Conservation (phyloP, 352 stramenopile species). For the Pseudoperonospora humuli region DNA sequence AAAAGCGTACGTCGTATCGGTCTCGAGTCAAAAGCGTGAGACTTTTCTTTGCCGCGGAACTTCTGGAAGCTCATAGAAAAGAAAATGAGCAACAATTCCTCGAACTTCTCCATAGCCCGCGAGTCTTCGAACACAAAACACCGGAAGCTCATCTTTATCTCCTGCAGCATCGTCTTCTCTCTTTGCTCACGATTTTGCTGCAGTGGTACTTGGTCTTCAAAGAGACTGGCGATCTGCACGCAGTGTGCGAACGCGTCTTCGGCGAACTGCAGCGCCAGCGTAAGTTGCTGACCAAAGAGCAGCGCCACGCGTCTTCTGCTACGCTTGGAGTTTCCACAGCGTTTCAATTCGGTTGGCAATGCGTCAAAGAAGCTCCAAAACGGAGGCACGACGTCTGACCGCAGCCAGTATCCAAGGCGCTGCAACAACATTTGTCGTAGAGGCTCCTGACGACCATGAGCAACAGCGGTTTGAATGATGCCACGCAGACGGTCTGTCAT, state of each 20-base stretch:
- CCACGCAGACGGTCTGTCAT: constrained; percentile 18
- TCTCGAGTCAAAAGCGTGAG: constrained; percentile 37
- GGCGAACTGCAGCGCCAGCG: constrained; percentile 60
- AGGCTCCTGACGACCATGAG: constrained; percentile 27
- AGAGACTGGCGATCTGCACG: constrained; percentile 52
- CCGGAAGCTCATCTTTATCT: constrained; percentile 41
- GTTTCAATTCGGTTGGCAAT: constrained; percentile 6
- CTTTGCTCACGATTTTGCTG: constrained; percentile 3
- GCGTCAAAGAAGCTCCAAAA: constrained; percentile 62
- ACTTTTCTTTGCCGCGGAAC: constrained; percentile 48
- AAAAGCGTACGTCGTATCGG: constrained; percentile 41
- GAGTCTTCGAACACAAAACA: constrained; percentile 48
- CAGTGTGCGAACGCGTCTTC: constrained; percentile 65
- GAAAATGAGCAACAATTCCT: constrained; percentile 57
- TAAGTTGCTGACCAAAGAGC: constrained; percentile 57
- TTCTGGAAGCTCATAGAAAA: constrained; percentile 72
- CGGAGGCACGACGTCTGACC: constrained; percentile 43
- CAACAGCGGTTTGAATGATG: constrained; percentile 32
- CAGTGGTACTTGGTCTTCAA: constrained; percentile 23
- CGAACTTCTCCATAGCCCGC: constrained; percentile 30
- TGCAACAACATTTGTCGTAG: constrained; percentile 56
- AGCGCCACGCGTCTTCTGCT: constrained; percentile 29
- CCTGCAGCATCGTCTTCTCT: constrained; percentile 31
- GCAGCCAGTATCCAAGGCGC: constrained; percentile 55
- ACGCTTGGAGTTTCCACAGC: constrained; percentile 9